Percentiles rank a stretch among this genome's conserved stretches.
phyloP scores from a whole-genome alignment of 2,329 filamentous ascomycete species.

The Sporothrix euskadiensis region DNA sequence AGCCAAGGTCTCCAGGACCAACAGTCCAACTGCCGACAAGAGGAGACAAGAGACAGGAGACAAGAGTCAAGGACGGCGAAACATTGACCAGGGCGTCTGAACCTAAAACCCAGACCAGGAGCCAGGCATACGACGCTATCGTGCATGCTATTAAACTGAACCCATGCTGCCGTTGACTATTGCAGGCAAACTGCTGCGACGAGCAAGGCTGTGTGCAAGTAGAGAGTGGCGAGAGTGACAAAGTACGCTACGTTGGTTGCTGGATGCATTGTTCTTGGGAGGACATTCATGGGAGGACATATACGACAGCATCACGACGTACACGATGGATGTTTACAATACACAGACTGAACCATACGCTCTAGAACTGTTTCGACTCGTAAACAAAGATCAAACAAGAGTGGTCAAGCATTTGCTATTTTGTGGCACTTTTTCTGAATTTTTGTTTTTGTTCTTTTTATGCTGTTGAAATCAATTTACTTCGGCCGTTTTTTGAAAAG shows the following conservation, averaged over 20 bases:
- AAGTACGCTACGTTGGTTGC: not conserved
- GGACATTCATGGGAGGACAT: not conserved
- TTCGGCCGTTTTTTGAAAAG: not conserved
- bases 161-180: not conserved
- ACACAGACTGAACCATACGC: no score
- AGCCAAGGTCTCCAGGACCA: not conserved
- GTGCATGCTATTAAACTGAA: not conserved
- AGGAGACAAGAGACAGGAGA: not conserved
- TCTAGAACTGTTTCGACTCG: no score
- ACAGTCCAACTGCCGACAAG: not conserved
- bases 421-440: no score
- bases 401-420: no score
- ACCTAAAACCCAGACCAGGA: not conserved
- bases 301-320: not conserved
- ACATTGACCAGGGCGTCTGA: not conserved
- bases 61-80: not conserved
- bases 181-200: not conserved
- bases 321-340: no score
- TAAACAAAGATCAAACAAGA: no score
- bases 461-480: not conserved
- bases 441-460: not conserved
- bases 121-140: not conserved
- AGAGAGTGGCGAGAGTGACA: not conserved
- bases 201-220: not conserved
- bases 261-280: not conserved